Conservation (phyloP, 2,329 filamentous ascomycete species). For the Leptographium radiaticola region DNA sequence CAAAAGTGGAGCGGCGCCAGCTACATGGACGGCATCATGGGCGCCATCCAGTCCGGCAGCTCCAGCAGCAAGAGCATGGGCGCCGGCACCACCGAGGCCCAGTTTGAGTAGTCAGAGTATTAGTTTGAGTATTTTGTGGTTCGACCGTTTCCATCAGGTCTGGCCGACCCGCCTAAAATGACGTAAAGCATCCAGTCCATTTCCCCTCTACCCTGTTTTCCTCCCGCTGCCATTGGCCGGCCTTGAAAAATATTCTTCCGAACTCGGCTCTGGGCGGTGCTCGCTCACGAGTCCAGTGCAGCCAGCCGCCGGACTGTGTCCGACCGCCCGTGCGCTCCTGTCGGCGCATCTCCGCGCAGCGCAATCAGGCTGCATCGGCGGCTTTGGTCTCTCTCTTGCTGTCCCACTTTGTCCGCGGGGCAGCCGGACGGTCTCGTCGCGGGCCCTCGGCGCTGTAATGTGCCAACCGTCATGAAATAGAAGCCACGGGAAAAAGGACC, state of each 20-base stretch:
- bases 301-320: neutral
- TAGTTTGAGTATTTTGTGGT: too few species aligned
- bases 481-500: too few species aligned
- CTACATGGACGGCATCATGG: slow-evolving; percentile 80
- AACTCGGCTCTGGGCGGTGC: neutral
- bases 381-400: too few species aligned
- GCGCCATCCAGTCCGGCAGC: slow-evolving; percentile 85
- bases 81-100: slow-evolving; percentile 77
- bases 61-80: slow-evolving; percentile 88
- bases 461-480: too few species aligned
- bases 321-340: neutral
- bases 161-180: neutral
- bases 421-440: too few species aligned
- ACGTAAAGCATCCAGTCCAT: neutral
- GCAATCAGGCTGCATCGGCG: too few species aligned
- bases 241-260: neutral
- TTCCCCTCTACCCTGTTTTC: too few species aligned
- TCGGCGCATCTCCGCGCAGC: neutral
- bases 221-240: neutral
- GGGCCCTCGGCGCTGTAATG: too few species aligned
- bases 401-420: too few species aligned
- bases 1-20: slow-evolving; percentile 66
- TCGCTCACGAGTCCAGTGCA: neutral
- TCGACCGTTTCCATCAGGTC: too few species aligned
- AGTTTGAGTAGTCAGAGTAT: slow-evolving; percentile 40